A percentile compares a stretch with the other conserved stretches of the same genome.
Conservation (phyloP, 257 asterid species). For the Solanum medicagineum region DNA sequence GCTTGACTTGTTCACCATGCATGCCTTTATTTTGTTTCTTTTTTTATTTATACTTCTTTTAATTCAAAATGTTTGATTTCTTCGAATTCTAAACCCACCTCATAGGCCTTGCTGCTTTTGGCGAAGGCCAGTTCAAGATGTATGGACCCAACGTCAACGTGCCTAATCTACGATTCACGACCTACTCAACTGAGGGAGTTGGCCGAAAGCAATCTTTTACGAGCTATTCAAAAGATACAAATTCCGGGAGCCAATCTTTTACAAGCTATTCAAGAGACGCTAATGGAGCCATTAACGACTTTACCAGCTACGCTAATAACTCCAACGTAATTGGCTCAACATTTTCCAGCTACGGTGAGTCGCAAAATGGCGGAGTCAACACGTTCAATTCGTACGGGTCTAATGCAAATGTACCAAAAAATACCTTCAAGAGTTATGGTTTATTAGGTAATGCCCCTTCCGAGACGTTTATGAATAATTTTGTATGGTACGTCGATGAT, state of each 20-base stretch:
- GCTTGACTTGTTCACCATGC: too few species aligned
- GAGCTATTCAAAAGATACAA: slow-evolving; percentile 27
- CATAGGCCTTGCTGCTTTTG: slow-evolving; percentile 36
- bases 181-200: slow-evolving; percentile 52
- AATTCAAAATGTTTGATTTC: too few species aligned
- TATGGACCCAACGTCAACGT: slow-evolving; percentile 27
- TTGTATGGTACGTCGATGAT: slow-evolving; percentile 43
- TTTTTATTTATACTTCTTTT: too few species aligned
- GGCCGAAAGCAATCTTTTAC: slow-evolving; percentile 45
- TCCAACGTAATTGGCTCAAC: slow-evolving; percentile 55
- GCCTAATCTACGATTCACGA: slow-evolving; percentile 50
- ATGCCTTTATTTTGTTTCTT: too few species aligned
- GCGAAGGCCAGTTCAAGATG: slow-evolving; percentile 37
- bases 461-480: slow-evolving; percentile 37
- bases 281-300: slow-evolving; percentile 45
- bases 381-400: slow-evolving; percentile 49
- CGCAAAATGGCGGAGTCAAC: slow-evolving; percentile 35
- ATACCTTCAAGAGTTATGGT: slow-evolving; percentile 50
- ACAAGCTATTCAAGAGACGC: slow-evolving; percentile 57
- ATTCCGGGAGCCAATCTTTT: slow-evolving; percentile 47
- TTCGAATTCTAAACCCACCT: not conserved
- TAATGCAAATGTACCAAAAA: slow-evolving; percentile 39
- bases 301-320: slow-evolving; percentile 42
- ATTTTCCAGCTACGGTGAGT: slow-evolving; percentile 50
- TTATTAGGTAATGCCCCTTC: slow-evolving; percentile 39